phyloP scores from a whole-genome alignment of 1,139 yeast species.

The Debaryomyces nepalensis region DNA sequence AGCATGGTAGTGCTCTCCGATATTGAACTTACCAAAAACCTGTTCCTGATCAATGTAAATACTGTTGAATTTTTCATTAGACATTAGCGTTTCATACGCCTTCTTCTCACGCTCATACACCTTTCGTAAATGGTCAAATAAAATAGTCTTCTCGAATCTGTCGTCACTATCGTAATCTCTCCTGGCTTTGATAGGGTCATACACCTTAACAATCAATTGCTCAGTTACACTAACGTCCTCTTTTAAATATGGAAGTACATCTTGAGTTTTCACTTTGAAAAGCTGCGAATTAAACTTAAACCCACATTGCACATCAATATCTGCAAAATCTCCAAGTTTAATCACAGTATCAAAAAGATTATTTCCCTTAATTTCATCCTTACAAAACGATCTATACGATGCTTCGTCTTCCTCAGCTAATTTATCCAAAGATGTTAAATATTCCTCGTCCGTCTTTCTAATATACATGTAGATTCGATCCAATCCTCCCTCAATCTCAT shows the following conservation, averaged over 20 bases:
- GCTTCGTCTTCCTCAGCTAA: neutral
- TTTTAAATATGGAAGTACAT: neutral
- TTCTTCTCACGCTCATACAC: neutral
- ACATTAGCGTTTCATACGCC: slow-evolving; percentile 2
- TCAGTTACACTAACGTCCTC: neutral
- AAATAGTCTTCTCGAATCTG: too few relatives aligned
- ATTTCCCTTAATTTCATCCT: neutral
- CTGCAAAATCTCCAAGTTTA: slow-evolving; percentile 1
- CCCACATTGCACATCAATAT: slow-evolving; percentile 9
- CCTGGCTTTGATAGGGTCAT: slow-evolving; percentile 3
- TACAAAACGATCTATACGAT: neutral
- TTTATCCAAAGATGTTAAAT: slow-evolving; percentile 1
- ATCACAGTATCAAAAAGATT: neutral
- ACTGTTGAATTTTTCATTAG: slow-evolving; percentile 1
- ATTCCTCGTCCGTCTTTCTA: slow-evolving; percentile 2
- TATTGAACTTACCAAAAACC: slow-evolving; percentile 6
- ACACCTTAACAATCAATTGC: slow-evolving; percentile 8
- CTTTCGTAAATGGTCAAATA: neutral
- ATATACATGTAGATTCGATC: slow-evolving; percentile 1
- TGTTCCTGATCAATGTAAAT: neutral
- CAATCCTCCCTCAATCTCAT: neutral
- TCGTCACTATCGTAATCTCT: neutral
- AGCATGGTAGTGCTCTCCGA: slow-evolving; percentile 6
- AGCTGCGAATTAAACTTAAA: slow-evolving; percentile 6
- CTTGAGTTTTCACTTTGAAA: neutral